Percentiles rank a stretch among this genome's conserved stretches.
Evolutionary conservation across 2,329 filamentous ascomycete species (phyloP).

Genomic region (Exophiala xenobiotica): DNA sequence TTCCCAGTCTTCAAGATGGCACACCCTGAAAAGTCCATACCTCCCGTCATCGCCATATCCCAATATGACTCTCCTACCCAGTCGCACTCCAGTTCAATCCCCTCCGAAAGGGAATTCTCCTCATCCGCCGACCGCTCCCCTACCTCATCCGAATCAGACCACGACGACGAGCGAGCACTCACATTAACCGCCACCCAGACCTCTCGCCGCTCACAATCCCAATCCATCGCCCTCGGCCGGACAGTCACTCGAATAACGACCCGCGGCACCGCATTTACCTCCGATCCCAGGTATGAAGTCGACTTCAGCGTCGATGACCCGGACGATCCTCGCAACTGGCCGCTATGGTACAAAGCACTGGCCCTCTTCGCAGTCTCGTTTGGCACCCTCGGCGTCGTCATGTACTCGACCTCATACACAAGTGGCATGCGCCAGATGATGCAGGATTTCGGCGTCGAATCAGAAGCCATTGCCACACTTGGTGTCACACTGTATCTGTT

Average conservation of each 20-base stretch:
- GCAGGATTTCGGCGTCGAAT: slow-evolving; percentile 60
- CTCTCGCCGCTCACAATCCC: slow-evolving; percentile 14
- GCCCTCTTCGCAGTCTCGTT: slow-evolving; percentile 58
- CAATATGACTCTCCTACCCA: slow-evolving; percentile 6
- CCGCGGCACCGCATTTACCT: slow-evolving; percentile 45
- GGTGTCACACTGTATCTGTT: slow-evolving; percentile 77
- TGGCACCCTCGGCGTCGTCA: slow-evolving; percentile 59
- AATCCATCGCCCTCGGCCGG: slow-evolving; percentile 16
- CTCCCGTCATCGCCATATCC: slow-evolving; percentile 13
- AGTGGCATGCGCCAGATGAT: slow-evolving; percentile 68
- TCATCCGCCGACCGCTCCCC: slow-evolving; percentile 19
- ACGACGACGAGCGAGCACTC: slow-evolving; percentile 23
- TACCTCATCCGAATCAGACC: slow-evolving; percentile 18
- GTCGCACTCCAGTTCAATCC: not conserved
- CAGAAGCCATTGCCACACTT: slow-evolving; percentile 64
- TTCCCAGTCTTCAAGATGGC: slow-evolving; percentile 6
- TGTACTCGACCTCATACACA: slow-evolving; percentile 79
- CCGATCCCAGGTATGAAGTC: slow-evolving; percentile 67
- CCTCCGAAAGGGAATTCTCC: slow-evolving; percentile 20
- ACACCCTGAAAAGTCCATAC: slow-evolving; percentile 15
- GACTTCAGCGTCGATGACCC: slow-evolving; percentile 65
- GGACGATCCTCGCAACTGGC: slow-evolving; percentile 69
- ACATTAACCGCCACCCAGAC: slow-evolving; percentile 21
- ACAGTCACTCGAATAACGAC: slow-evolving; percentile 43
- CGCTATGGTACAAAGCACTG: slow-evolving; percentile 57